Conservation (phyloP, 1,139 yeast genomes). For the Suhomyces bolitotheri region DNA sequence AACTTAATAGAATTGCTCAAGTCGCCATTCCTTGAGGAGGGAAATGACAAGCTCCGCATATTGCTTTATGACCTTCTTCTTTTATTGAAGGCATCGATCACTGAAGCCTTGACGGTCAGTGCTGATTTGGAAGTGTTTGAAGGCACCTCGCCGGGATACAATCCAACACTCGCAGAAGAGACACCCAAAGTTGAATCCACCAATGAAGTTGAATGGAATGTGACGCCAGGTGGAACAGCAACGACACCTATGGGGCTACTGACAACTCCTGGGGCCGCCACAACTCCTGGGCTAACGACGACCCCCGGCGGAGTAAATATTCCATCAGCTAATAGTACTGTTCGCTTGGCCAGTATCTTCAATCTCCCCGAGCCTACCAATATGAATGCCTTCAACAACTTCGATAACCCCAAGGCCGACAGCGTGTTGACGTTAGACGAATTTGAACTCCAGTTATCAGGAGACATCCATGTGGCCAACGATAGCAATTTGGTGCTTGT, state of each 20-base stretch:
- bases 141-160: constrained; percentile 17
- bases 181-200: constrained; percentile 7
- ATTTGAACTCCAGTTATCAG: constrained; percentile 33
- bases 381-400: constrained; percentile 27
- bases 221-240: constrained; percentile 5
- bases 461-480: constrained; percentile 38
- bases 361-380: constrained; percentile 38
- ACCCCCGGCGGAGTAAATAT: constrained; percentile 4
- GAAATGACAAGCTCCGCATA: constrained; percentile 54
- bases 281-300: constrained; percentile 1
- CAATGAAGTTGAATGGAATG: constrained; percentile 6
- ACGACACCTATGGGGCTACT: constrained; percentile 1
- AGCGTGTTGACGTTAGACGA: constrained; percentile 37
- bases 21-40: constrained; percentile 37
- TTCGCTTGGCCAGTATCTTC: constrained; percentile 25
- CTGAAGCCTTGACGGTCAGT: constrained; percentile 21
- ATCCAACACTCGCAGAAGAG: constrained; percentile 3
- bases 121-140: constrained; percentile 16
- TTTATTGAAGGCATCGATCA: constrained; percentile 49
- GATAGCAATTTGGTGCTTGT: constrained; percentile 27
- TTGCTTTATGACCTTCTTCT: constrained; percentile 63
- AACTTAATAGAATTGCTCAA: constrained; percentile 50
- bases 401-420: constrained; percentile 23
- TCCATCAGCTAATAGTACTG: constrained; percentile 2
- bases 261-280: constrained; percentile 5